Conservation (phyloP, 306 rosid genomes). For the Lathyrus aphaca region DNA sequence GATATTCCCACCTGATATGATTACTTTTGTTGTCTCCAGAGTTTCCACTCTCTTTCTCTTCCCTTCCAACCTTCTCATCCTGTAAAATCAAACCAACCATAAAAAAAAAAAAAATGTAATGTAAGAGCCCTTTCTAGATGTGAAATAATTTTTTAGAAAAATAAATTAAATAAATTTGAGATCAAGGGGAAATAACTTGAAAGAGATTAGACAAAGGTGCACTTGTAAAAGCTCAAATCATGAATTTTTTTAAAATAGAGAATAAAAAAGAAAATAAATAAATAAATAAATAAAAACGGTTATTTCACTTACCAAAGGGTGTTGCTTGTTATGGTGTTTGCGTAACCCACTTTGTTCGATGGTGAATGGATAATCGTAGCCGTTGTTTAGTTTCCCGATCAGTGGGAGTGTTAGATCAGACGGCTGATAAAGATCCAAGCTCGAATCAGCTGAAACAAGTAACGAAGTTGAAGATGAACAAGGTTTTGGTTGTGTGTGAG, state of each 20-base stretch:
- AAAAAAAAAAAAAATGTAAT: background rate
- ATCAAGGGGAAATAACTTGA: slow-evolving; percentile 33
- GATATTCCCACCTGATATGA: slow-evolving; percentile 55
- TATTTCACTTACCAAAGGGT: slow-evolving; percentile 59
- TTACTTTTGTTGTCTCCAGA: slow-evolving; percentile 45
- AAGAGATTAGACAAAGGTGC: slow-evolving; percentile 61
- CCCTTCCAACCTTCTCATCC: slow-evolving; percentile 39
- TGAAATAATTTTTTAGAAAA: slow-evolving; percentile 22
- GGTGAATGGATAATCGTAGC: slow-evolving; percentile 45
- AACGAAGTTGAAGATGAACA: too few species aligned
- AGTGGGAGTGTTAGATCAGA: slow-evolving; percentile 48
- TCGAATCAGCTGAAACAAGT: slow-evolving; percentile 2
- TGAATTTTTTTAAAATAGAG: slow-evolving; percentile 24
- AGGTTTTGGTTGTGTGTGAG: too few species aligned
- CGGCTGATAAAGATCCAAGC: slow-evolving; percentile 47
- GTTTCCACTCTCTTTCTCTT: slow-evolving; percentile 44
- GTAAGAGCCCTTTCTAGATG: slow-evolving; percentile 16
- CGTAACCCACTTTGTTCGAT: slow-evolving; percentile 43
- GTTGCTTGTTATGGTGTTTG: slow-evolving; percentile 40
- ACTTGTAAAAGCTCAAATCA: slow-evolving; percentile 34
- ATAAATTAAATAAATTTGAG: slow-evolving; percentile 16
- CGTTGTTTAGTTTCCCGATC: slow-evolving; percentile 49
- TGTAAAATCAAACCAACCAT: slow-evolving; percentile 40
- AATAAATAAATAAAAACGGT: background rate
- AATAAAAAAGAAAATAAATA: background rate